Conservation (phyloP, 2,329 filamentous ascomycete species). For the Exserohilum turcica region DNA sequence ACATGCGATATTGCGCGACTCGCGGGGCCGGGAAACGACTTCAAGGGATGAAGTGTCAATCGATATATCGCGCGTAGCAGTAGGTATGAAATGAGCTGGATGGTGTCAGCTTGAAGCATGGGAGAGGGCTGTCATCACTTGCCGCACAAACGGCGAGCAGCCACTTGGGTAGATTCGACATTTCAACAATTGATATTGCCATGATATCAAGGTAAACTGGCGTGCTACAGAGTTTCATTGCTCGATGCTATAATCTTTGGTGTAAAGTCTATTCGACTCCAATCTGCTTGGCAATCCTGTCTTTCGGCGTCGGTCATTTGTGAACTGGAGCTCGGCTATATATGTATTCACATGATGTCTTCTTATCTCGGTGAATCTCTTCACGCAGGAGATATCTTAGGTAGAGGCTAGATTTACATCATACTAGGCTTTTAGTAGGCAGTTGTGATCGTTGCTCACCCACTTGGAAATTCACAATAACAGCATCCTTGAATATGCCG, state of each 20-base stretch:
- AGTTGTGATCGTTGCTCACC: no score
- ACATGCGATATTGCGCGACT: constrained; percentile 24
- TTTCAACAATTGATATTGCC: not conserved
- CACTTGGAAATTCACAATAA: no score
- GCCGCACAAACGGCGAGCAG: not conserved
- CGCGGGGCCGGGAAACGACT: constrained; percentile 29
- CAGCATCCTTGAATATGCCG: no score
- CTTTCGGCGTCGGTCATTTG: not conserved
- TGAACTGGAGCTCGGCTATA: not conserved
- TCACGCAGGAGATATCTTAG: no score
- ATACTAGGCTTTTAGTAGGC: not conserved
- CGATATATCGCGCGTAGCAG: constrained; percentile 19
- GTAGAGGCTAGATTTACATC: no score
- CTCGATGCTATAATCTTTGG: not conserved
- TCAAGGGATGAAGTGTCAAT: constrained; percentile 23
- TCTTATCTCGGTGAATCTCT: no score
- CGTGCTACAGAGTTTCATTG: no score
- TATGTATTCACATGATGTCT: not conserved
- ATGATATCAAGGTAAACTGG: no score
- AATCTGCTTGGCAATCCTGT: no score
- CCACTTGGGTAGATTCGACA: not conserved
- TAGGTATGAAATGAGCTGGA: not conserved
- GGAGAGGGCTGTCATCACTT: not conserved
- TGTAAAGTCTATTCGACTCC: no score
- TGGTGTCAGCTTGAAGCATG: not conserved